A percentile compares a stretch with the other conserved stretches of the same genome.
Evolutionary conservation across 2,329 filamentous ascomycete genomes (phyloP).

Genomic region (Aspergillus sp.): DNA sequence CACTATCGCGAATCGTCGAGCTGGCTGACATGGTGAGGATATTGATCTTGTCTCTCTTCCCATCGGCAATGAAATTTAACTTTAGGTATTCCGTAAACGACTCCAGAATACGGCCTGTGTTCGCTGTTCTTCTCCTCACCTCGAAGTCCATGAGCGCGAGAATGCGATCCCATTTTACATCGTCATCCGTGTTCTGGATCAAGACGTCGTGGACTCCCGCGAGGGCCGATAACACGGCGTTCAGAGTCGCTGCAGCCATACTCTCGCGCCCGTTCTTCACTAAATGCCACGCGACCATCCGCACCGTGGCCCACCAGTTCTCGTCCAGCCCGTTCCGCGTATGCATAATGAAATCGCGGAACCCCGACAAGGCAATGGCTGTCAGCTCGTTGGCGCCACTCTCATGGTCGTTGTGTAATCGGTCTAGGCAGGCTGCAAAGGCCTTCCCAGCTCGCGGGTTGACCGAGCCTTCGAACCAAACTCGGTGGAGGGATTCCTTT

Average conservation of each 20-base stretch:
- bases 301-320: slow-evolving; percentile 57
- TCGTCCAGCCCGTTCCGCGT: slow-evolving; percentile 18
- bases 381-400: slow-evolving; percentile 63
- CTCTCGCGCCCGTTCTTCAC: slow-evolving; percentile 66
- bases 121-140: slow-evolving; percentile 22
- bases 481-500: slow-evolving; percentile 57
- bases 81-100: slow-evolving; percentile 28
- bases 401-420: slow-evolving; percentile 56
- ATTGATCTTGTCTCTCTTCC: slow-evolving; percentile 34
- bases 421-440: slow-evolving; percentile 49
- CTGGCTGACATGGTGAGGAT: slow-evolving; percentile 64
- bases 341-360: slow-evolving; percentile 47
- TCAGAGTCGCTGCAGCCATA: slow-evolving; percentile 62
- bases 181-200: slow-evolving; percentile 9
- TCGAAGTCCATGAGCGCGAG: slow-evolving; percentile 27
- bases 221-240: slow-evolving; percentile 26
- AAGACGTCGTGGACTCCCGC: slow-evolving; percentile 26
- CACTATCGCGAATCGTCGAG: slow-evolving; percentile 56
- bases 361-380: slow-evolving; percentile 50
- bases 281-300: slow-evolving; percentile 62
- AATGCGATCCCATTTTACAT: slow-evolving; percentile 17
- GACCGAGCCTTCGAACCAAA: slow-evolving; percentile 59
- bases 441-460: slow-evolving; percentile 46
- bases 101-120: slow-evolving; percentile 22
- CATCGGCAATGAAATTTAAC: slow-evolving; percentile 9